Evolutionary conservation across 2,329 filamentous ascomycete species (phyloP), one percentile per base, ranked within the genome.

Genomic region (Exophiala mesophila): DNA sequence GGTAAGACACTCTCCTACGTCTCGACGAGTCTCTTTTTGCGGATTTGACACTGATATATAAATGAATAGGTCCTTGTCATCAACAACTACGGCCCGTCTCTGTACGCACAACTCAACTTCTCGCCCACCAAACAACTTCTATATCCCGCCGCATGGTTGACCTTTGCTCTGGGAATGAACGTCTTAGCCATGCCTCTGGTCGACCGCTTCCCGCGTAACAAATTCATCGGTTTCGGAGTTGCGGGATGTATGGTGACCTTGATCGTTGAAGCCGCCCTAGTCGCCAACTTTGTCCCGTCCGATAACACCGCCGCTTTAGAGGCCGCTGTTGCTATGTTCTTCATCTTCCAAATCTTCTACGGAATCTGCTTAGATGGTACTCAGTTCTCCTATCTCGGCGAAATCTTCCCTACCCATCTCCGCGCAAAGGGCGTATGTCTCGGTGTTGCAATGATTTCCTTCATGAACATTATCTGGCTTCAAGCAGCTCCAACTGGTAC

Each of bases 101-200:
- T 74, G 23, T 73, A 73, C 52, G 54, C 57, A 10, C 59, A 64
- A 1, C 62, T 73, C 1, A 68, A 69, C 6, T 67, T 74, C 36
- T 57, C 59, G 2, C 66, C 62, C 1, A 40, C 48, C 41, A 49
- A 47, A 30, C 49, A 52, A 34, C 46, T 54, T 6, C 45, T 49
- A n/a, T 54, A 52, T 28, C 44, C 41, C 2, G 47, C 47, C 4
- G 47, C 47, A 7, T 50, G 47, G 47, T 37, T 50, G 15, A 50
- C 47, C 5, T 44, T 50, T 63, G 37, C 45, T 5, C 31, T 49
- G 16, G 51, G 49, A 3, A 26, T 49, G 19, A 51, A 52, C 20
- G 41, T 29, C 26, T 39, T 52, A 30, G 49, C 40, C 5, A 45
- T 49, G 35, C 17, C 45, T 2, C 9, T 51, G 5, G 39, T 54